phyloP scores from a whole-genome alignment of 2,329 filamentous ascomycete genomes.

The Chaetomiaceae sp. region DNA sequence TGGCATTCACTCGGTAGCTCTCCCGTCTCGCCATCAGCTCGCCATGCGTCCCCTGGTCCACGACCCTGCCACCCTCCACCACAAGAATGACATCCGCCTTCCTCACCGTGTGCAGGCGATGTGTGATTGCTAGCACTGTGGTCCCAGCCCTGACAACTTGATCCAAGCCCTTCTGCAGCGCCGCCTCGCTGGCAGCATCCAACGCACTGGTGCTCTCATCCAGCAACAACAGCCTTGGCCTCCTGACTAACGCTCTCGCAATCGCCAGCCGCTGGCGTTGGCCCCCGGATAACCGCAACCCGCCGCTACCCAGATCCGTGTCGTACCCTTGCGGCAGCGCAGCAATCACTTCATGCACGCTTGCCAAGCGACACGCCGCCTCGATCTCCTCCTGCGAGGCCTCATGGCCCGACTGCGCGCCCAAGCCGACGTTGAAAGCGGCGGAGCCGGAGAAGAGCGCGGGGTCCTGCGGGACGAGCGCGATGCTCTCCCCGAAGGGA shows the following conservation, averaged over 20 bases:
- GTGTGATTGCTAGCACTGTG: conserved; percentile 89
- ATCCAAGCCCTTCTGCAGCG: conserved; percentile 73
- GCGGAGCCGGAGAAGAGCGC: conserved; percentile 49
- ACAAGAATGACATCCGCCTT: conserved; percentile 93
- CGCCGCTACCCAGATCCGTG: conserved; percentile 79
- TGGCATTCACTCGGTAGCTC: conserved; percentile 29
- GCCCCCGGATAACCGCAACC: conserved; percentile 77
- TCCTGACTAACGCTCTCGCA: conserved; percentile 79
- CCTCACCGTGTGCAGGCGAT: conserved; percentile 83
- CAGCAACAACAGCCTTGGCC: conserved; percentile 76
- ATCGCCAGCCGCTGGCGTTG: conserved; percentile 94
- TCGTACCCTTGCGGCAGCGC: conserved; percentile 78
- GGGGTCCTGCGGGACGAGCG: conserved; percentile 81
- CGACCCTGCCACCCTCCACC: conserved; percentile 80
- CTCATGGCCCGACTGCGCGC: conserved; percentile 44
- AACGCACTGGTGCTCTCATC: conserved; percentile 76
- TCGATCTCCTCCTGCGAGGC: conserved; percentile 65
- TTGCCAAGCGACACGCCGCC: conserved; percentile 77
- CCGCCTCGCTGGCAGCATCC: conserved; percentile 68
- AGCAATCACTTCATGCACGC: conserved; percentile 85
- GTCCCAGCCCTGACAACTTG: conserved; percentile 65
- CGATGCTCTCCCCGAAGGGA: conserved; percentile 33
- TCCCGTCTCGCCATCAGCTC: conserved; percentile 50
- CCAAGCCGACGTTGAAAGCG: conserved; percentile 53
- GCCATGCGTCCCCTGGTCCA: conserved; percentile 73